phyloP scores from a whole-genome alignment of 805 yeast species.

The Ascoidea rubescens region DNA sequence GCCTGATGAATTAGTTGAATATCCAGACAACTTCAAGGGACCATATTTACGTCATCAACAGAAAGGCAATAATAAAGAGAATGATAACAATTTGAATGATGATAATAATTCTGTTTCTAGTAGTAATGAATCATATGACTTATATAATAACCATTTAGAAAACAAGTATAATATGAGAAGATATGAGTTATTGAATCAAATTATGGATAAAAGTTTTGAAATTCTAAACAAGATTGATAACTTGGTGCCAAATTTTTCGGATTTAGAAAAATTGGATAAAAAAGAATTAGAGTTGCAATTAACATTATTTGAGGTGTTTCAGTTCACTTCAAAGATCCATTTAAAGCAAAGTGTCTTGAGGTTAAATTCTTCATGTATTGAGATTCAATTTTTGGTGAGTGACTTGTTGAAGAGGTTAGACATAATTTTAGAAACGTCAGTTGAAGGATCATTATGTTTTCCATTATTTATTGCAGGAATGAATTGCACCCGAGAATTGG shows the following conservation, averaged over 20 bases:
- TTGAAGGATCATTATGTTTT: conserved; percentile 61
- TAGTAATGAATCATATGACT: conserved; percentile 12
- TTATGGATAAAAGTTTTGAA: conserved; percentile 21
- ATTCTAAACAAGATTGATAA: conserved; percentile 21
- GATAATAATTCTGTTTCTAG: not conserved
- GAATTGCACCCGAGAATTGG: conserved; percentile 39
- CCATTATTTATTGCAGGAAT: conserved; percentile 72
- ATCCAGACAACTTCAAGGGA: not conserved
- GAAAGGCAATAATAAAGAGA: not conserved
- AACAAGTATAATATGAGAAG: conserved; percentile 14
- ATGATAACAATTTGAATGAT: conserved; percentile 12
- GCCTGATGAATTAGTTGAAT: conserved; percentile 14
- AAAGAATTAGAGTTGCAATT: conserved; percentile 52
- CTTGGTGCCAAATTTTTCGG: conserved; percentile 9
- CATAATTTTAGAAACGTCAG: conserved; percentile 46
- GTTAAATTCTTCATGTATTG: conserved; percentile 47
- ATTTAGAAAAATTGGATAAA: conserved; percentile 15
- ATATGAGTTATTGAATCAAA: conserved; percentile 21
- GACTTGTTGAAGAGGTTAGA: conserved; percentile 45
- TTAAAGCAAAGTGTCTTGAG: conserved; percentile 50
- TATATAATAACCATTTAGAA: conserved; percentile 10
- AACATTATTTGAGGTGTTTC: conserved; percentile 59
- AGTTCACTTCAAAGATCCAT: conserved; percentile 53
- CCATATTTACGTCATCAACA: not conserved
- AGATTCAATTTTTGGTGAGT: conserved; percentile 42